These are phyloP conservation scores for Boletus sp. DNA, from an alignment of 1,284 basidiomycete species.

Conservation along the genomic window DNA sequence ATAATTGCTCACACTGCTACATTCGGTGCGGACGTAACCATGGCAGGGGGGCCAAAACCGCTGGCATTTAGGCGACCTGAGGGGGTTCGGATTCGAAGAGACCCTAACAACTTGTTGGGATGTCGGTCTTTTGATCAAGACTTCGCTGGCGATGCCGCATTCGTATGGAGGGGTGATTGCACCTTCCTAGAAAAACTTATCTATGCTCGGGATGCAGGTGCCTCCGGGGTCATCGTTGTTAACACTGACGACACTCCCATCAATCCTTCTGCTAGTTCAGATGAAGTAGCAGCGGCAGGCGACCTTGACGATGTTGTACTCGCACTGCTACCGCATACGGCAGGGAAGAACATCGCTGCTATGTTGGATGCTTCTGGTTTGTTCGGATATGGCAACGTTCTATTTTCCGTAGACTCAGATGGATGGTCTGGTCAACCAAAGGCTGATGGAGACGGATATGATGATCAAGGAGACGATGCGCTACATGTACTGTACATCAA, in stretches of 20 bases:
- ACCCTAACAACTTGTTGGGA: conserved; percentile 51
- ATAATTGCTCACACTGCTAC: conserved; percentile 60
- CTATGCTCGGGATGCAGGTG: conserved; percentile 59
- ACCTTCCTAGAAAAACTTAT: conserved; percentile 79
- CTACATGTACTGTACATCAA: conserved; percentile 68
- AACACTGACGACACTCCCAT: conserved; percentile 56
- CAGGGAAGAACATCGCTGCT: conserved; percentile 49
- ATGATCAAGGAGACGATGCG: conserved; percentile 15
- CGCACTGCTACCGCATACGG: conserved; percentile 51
- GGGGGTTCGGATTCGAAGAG: conserved; percentile 51
- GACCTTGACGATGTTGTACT: conserved; percentile 56
- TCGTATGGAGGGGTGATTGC: conserved; percentile 70
- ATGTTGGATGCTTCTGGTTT: conserved; percentile 52
- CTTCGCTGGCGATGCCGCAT: conserved; percentile 49
- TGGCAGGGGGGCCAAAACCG: conserved; percentile 20
- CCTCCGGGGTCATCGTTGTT: conserved; percentile 71
- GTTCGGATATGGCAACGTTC: conserved; percentile 45
- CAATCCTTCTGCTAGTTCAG: conserved; percentile 61
- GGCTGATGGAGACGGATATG: conserved; percentile 14
- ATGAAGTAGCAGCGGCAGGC: conserved; percentile 55
- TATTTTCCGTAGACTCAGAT: conserved; percentile 48
- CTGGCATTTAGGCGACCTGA: conserved; percentile 46
- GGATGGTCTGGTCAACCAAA: conserved; percentile 29
- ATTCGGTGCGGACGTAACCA: conserved; percentile 65
- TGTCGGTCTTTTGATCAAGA: conserved; percentile 50